Base-by-base conservation (phyloP, 2,329 filamentous ascomycete genomes). In the Leptographium wingfieldii region DNA sequence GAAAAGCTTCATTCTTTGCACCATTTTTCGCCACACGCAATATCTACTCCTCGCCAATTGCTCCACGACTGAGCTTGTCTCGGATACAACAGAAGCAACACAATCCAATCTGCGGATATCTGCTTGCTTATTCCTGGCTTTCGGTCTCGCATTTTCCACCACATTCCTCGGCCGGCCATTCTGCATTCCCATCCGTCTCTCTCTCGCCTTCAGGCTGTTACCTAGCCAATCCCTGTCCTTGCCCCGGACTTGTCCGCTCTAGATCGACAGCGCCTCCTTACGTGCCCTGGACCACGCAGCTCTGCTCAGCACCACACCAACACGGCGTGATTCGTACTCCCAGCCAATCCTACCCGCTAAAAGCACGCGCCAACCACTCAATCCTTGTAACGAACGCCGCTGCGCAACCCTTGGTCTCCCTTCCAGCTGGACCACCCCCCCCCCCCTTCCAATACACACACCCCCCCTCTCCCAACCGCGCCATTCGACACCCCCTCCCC, bases 211-310 rank as follows among this genome's bases (percentile, higher is more conserved):
- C 52, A 16, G 1, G 22, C n/a, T 40, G 35, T 55, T 40, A 16
- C 54, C 43, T 57, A 55, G 54, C 59, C 56, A 57, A 59, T 60
- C 54, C 43, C 56, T 46, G 22, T 38, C 11, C 29, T 57, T 60
- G 16, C 60, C 58, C 62, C 56, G 54, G 58, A 58, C 59, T 60
- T 59, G 57, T 31, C 59, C 59, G 57, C 55, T 33, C 51, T 55
- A n/a, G 49, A 49, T 48, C 31, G n/a, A 55, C 61, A 40, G 58
- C 54, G 27, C 62, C 62, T 63, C 62, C 60, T 58, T 59, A 54
- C 56, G 33, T 55, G n/a, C 53, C 55, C 52, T 46, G 48, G 49
- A 38, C 56, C 12, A 25, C 31, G 29, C 46, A 57, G 5, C 40
- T 31, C 38, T 48, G 12, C 29, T 35, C 33, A 38, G 31, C 46